A percentile compares a stretch with the other conserved stretches of the same genome.
phyloP scores from a whole-genome alignment of 163 green algal genomes.

The Trebouxia gelatinosa region DNA sequence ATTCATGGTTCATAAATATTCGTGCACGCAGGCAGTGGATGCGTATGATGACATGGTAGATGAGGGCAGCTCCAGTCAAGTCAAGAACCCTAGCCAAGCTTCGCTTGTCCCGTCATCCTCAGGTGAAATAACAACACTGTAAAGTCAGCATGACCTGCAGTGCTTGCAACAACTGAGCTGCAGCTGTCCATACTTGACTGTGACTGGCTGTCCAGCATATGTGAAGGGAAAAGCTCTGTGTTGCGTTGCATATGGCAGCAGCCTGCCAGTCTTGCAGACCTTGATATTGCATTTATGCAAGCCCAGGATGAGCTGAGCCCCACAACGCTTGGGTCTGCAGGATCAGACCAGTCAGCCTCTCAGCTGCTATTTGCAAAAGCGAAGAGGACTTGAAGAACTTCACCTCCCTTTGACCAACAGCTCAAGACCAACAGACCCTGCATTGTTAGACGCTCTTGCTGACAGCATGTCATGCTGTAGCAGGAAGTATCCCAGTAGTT shows the following conservation, averaged over 20 bases:
- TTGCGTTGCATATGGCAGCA: neutral
- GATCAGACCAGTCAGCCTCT: conserved; percentile 7
- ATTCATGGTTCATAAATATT: neutral
- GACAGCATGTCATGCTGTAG: too few species aligned
- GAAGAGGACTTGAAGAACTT: too few species aligned
- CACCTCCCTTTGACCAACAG: too few species aligned
- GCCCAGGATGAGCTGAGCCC: too few species aligned
- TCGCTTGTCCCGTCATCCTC: neutral
- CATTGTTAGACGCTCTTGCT: too few species aligned
- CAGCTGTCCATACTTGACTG: neutral
- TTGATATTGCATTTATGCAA: neutral
- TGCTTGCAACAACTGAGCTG: neutral
- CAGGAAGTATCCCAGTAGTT: too few species aligned
- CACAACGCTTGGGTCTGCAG: too few species aligned
- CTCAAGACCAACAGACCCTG: too few species aligned
- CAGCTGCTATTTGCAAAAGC: too few species aligned
- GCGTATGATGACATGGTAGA: neutral
- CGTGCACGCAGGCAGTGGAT: conserved; percentile 21
- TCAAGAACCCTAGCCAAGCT: conserved; percentile 18
- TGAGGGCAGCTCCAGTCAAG: neutral
- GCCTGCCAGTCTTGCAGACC: neutral
- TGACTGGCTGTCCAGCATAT: neutral
- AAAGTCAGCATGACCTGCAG: neutral
- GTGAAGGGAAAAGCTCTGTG: neutral
- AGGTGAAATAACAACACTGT: neutral